Conservation (phyloP, 345 rosid species). For the Raphanus sativus region DNA sequence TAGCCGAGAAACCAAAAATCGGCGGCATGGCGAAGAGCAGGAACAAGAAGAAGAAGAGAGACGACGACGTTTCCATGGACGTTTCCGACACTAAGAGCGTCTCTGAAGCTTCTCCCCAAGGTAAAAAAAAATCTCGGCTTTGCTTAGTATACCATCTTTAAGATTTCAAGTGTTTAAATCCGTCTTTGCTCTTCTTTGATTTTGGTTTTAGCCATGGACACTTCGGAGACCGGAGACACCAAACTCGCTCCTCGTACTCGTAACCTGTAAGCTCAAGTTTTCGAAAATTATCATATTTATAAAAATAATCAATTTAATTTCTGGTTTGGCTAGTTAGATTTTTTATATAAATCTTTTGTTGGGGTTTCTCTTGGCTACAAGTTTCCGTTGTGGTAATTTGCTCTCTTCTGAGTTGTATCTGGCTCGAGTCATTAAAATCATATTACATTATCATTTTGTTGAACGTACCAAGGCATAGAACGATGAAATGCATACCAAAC, state of each 20-base stretch:
- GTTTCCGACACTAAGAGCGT: constrained; percentile 37
- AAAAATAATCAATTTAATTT: neutral
- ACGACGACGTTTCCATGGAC: constrained; percentile 53
- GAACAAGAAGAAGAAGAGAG: constrained; percentile 66
- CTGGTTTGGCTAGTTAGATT: neutral
- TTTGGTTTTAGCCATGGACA: constrained; percentile 63
- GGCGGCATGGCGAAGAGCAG: constrained; percentile 67
- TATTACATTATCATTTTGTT: neutral
- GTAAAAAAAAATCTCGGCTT: constrained; percentile 27
- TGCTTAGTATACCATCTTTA: neutral
- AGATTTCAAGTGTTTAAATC: neutral
- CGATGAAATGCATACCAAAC: too few relatives aligned
- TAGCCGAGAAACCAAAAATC: neutral
- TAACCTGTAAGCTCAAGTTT: constrained; percentile 39
- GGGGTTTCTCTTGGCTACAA: neutral
- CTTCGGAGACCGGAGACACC: constrained; percentile 55
- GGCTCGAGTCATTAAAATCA: neutral
- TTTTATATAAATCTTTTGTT: neutral
- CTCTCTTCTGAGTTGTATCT: neutral
- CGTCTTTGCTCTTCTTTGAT: neutral
- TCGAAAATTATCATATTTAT: neutral
- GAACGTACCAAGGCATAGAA: neutral
- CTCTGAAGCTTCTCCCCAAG: constrained; percentile 43
- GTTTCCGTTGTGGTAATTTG: neutral
- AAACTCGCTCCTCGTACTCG: constrained; percentile 38